Evolutionary conservation across 1,284 basidiomycete genomes (phyloP), one percentile per base, ranked within the genome.

Genomic region (Limonomyces culmigenus): DNA sequence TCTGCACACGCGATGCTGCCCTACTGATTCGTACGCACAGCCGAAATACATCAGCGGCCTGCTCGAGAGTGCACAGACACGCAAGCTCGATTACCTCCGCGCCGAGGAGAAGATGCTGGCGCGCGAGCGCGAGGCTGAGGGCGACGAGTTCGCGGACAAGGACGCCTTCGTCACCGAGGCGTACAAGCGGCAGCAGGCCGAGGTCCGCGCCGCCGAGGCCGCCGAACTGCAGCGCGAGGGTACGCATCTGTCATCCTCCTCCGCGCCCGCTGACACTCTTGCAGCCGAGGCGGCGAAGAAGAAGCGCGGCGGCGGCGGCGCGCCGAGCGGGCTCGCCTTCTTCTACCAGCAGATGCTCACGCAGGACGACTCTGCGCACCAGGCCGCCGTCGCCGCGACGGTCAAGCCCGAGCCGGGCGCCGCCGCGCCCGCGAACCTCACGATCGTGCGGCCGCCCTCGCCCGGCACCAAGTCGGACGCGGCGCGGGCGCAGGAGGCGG

Each of bases 91-190:
- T 53, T 70, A 86, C 46, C 56, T 96, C n/a, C 68, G 92, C 38
- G 95, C 95, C 0, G 93, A 99, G 56, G 91, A 98, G 58, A 97
- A 97, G 64, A 86, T 92, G 79, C 81, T 97, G 47, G 85, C 93
- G 54, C 70, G 74, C 33, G 93, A 98, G 53, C 71, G 95, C 15
- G 87, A 92, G 52, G 62, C 70, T 17, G 95, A 99, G 58, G 95
- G 95, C 1, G 89, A 93, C 43, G 75, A 92, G 53, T 99, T 89
- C 54, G 70, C 67, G 33, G 93, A 88, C 59, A 98, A 93, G 61
- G 95, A 98, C 42, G 70, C 78, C 16, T 99, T 97, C 49, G 92
- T 98, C 32, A 99, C 95, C 1, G 86, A 91, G 49, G 91, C 89
- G 23, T 99, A 98, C 60, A 91, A 91, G 55, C 81, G 87, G 42